Conservation (phyloP, 2,329 filamentous ascomycete genomes). For the Aspergillus sp. region DNA sequence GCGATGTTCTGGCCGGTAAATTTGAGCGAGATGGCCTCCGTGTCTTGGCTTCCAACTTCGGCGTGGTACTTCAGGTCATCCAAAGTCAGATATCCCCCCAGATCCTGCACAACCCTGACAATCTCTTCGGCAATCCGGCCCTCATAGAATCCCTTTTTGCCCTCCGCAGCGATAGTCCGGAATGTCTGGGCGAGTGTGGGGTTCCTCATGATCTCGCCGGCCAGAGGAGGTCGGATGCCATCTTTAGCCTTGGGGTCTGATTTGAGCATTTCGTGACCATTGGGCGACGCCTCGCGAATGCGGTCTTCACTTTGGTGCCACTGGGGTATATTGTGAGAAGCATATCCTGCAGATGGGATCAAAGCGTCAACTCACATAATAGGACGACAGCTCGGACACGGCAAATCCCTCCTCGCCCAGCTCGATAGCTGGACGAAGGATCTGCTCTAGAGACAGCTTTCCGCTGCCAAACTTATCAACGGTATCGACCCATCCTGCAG, state of each 20-base stretch:
- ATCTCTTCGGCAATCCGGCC: conserved; percentile 79
- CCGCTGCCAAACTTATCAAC: conserved; percentile 87
- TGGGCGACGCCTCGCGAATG: conserved; percentile 74
- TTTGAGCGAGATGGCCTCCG: conserved; percentile 78
- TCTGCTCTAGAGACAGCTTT: conserved; percentile 70
- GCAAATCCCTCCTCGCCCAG: conserved; percentile 87
- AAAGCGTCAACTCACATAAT: conserved; percentile 55
- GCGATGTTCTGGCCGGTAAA: conserved; percentile 66
- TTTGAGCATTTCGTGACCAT: conserved; percentile 84
- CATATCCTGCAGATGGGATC: no score
- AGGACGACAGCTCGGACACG: conserved; percentile 74
- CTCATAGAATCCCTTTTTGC: conserved; percentile 88
- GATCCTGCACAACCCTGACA: conserved; percentile 70
- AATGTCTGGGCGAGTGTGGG: conserved; percentile 79
- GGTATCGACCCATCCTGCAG: conserved; percentile 90
- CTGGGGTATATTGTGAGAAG: conserved; percentile 41
- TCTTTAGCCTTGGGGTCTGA: conserved; percentile 64
- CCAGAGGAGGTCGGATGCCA: conserved; percentile 69
- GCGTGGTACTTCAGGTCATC: conserved; percentile 79
- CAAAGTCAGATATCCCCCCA: conserved; percentile 74
- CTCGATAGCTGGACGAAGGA: conserved; percentile 78
- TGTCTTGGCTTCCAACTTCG: conserved; percentile 69
- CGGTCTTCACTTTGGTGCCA: conserved; percentile 66
- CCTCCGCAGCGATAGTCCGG: conserved; percentile 70
- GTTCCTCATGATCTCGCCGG: conserved; percentile 89